phyloP scores from a whole-genome alignment of 257 asterid genomes.

The Solanum microdontum region DNA sequence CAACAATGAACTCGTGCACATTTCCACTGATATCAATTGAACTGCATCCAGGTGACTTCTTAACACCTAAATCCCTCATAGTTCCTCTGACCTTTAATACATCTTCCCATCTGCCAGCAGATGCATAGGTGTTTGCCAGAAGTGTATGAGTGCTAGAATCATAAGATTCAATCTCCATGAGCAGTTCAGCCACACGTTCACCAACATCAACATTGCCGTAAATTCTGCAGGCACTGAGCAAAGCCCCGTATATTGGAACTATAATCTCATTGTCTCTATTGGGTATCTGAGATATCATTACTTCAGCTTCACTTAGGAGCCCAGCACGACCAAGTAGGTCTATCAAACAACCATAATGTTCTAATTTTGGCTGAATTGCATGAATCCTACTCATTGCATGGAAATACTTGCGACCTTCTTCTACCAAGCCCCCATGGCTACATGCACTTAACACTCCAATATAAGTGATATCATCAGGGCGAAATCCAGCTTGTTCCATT shows the following conservation, averaged over 20 bases:
- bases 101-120: slow-evolving; percentile 74
- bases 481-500: slow-evolving; percentile 48
- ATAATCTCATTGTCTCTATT: slow-evolving; percentile 23
- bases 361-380: slow-evolving; percentile 55
- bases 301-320: slow-evolving; percentile 62
- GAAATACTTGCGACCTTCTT: slow-evolving; percentile 67
- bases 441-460: slow-evolving; percentile 79
- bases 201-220: slow-evolving; percentile 57
- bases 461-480: slow-evolving; percentile 71
- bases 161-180: slow-evolving; percentile 32
- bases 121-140: slow-evolving; percentile 59
- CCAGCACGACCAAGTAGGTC: slow-evolving; percentile 88
- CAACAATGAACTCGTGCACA: neutral
- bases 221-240: slow-evolving; percentile 78
- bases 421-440: slow-evolving; percentile 77
- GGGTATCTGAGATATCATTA: slow-evolving; percentile 27
- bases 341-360: slow-evolving; percentile 72
- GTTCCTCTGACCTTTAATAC: slow-evolving; percentile 33
- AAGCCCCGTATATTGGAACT: slow-evolving; percentile 57
- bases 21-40: slow-evolving; percentile 22
- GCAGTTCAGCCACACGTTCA: slow-evolving; percentile 53
- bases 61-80: slow-evolving; percentile 29
- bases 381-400: slow-evolving; percentile 41
- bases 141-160: slow-evolving; percentile 60
- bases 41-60: slow-evolving; percentile 76